Conservation (phyloP, 495 filamentous ascomycete species). For the Penicillium paxilli region DNA sequence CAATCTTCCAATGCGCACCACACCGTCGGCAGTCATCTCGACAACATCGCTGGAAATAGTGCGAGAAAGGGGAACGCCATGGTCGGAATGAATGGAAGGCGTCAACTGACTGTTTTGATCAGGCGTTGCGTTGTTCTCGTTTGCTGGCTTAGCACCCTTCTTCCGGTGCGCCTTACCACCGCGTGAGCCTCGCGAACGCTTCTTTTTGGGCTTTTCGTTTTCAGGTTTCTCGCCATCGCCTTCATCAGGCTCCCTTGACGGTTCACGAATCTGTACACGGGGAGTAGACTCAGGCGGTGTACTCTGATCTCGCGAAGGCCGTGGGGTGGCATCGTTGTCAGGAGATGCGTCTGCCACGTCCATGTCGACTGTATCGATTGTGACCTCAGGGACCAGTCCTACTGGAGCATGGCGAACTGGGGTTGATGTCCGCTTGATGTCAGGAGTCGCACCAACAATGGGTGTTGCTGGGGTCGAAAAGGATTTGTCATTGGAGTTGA, state of each 20-base stretch:
- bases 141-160: constrained; percentile 44
- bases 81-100: constrained; percentile 51
- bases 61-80: constrained; percentile 50
- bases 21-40: constrained; percentile 40
- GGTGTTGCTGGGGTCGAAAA: constrained; percentile 48
- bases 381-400: constrained; percentile 27
- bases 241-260: constrained; percentile 37
- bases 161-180: constrained; percentile 78
- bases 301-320: constrained; percentile 23
- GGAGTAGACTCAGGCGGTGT: constrained; percentile 22
- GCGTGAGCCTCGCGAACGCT: constrained; percentile 69
- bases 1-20: constrained; percentile 70
- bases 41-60: constrained; percentile 41
- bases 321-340: constrained; percentile 26
- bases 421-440: constrained; percentile 27
- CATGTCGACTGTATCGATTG: constrained; percentile 37
- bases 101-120: constrained; percentile 40
- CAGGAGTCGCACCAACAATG: constrained; percentile 25
- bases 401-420: constrained; percentile 9
- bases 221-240: constrained; percentile 58
- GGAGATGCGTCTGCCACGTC: constrained; percentile 24
- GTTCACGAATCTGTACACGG: constrained; percentile 46
- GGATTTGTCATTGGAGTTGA: constrained; percentile 45
- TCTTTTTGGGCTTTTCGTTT: constrained; percentile 82
- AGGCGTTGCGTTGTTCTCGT: constrained; percentile 40